Percentiles rank a stretch among this genome's conserved stretches.
Conservation (phyloP, 345 rosid species). For the Syzygium jambos region DNA sequence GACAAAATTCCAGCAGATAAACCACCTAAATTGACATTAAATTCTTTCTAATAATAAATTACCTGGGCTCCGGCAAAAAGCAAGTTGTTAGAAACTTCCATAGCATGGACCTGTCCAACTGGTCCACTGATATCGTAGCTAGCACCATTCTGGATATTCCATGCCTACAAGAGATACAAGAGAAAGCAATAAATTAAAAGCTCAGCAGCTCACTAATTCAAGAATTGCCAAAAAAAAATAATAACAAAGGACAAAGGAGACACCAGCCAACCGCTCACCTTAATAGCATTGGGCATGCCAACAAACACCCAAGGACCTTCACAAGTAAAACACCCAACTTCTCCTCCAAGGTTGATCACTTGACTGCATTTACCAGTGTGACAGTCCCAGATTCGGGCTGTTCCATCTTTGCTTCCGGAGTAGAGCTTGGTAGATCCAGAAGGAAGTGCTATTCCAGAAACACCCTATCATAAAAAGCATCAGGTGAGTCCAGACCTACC, state of each 20-base stretch:
- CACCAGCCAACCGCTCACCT: constrained; percentile 13
- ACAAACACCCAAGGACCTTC: constrained; percentile 62
- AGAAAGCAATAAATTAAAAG: not conserved
- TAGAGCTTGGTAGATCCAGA: constrained; percentile 44
- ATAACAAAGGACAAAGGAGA: not conserved
- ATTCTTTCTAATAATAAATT: not conserved
- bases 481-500: not conserved
- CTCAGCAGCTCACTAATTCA: not conserved
- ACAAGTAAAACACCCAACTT: constrained; percentile 37
- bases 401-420: constrained; percentile 45
- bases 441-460: constrained; percentile 46
- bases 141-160: constrained; percentile 27
- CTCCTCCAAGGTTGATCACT: constrained; percentile 23
- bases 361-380: constrained; percentile 33
- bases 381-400: constrained; percentile 41
- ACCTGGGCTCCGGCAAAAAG: constrained; percentile 62
- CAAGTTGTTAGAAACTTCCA: constrained; percentile 26
- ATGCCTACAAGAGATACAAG: constrained; percentile 24
- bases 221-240: not conserved
- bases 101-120: constrained; percentile 39
- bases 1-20: not conserved
- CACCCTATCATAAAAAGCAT: constrained; percentile 8
- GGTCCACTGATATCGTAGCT: constrained; percentile 27
- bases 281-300: constrained; percentile 44
- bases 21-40: not conserved